These are phyloP conservation scores for Penicillium fuscoglaucum DNA, from an alignment of 2,329 filamentous ascomycete genomes.

Conservation along the genomic window DNA sequence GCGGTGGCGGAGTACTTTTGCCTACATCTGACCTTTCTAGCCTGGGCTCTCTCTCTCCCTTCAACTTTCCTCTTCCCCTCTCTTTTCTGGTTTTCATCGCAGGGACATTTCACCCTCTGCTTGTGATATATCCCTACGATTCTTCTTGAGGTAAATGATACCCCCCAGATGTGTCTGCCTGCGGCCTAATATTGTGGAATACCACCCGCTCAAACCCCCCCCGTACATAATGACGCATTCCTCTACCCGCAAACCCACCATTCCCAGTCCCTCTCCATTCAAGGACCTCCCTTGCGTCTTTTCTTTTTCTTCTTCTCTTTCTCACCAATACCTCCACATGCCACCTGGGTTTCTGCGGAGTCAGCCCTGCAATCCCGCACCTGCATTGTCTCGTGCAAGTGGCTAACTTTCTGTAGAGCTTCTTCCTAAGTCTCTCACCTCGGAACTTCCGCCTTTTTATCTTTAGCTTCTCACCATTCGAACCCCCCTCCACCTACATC, in stretches of 20 bases:
- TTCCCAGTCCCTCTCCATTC: slow-evolving; percentile 20
- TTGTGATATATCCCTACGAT: background rate
- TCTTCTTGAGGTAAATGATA: background rate
- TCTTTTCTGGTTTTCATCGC: slow-evolving; percentile 1
- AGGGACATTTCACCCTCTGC: background rate
- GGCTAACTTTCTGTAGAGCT: slow-evolving; percentile 23
- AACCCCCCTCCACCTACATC: background rate
- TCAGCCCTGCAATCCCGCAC: slow-evolving; percentile 16
- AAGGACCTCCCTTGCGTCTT: slow-evolving; percentile 23
- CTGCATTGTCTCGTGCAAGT: slow-evolving; percentile 13
- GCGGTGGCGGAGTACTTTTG: slow-evolving; percentile 29
- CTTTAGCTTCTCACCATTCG: slow-evolving; percentile 6
- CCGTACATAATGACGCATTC: slow-evolving; percentile 41
- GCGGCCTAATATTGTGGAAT: slow-evolving; percentile 11
- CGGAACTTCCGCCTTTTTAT: slow-evolving; percentile 1
- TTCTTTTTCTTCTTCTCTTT: slow-evolving; percentile 10
- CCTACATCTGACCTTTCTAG: slow-evolving; percentile 8
- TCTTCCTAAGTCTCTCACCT: slow-evolving; percentile 7
- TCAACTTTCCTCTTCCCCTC: slow-evolving; percentile 10
- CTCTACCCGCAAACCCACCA: slow-evolving; percentile 26
- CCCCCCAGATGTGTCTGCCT: background rate
- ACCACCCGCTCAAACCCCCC: slow-evolving; percentile 23
- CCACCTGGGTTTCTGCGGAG: slow-evolving; percentile 20
- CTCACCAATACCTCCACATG: slow-evolving; percentile 27
- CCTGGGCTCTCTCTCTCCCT: slow-evolving; percentile 6